These are phyloP conservation scores for Rhodomyrtus tomentosa DNA, from an alignment of 345 rosid species.

Conservation along the genomic window DNA sequence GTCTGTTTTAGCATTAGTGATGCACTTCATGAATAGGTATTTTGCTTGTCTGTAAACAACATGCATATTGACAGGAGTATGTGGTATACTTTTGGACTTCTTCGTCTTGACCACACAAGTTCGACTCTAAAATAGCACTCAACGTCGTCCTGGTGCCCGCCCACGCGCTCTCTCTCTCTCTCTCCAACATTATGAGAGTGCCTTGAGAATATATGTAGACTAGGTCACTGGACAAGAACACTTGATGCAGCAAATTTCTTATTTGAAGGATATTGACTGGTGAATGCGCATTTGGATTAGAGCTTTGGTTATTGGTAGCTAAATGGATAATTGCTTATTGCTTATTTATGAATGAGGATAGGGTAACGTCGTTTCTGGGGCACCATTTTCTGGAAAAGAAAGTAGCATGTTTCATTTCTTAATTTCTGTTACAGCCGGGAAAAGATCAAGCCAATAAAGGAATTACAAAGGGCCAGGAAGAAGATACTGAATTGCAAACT, in stretches of 20 bases:
- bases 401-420: not conserved
- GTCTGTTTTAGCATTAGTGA: not conserved
- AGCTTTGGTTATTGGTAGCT: not conserved
- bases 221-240: not conserved
- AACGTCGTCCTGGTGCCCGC: not conserved
- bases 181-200: not conserved
- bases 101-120: not conserved
- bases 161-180: not conserved
- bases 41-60: not conserved
- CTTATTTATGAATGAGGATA: not conserved
- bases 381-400: not conserved
- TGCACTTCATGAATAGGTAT: not conserved
- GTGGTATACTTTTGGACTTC: not conserved
- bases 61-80: not conserved
- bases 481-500: slow-evolving; percentile 88
- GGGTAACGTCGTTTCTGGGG: not conserved
- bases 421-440: slow-evolving; percentile 48
- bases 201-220: not conserved
- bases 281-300: not conserved
- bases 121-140: not conserved
- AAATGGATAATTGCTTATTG: not conserved
- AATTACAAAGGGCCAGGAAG: slow-evolving; percentile 73
- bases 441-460: slow-evolving; percentile 89
- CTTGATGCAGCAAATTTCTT: not conserved
- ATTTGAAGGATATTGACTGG: not conserved